A percentile compares a stretch with the other conserved stretches of the same genome.
phyloP scores from a whole-genome alignment of 2,329 filamentous ascomycete species.

The Stachybotrys chlorohalonatus region DNA sequence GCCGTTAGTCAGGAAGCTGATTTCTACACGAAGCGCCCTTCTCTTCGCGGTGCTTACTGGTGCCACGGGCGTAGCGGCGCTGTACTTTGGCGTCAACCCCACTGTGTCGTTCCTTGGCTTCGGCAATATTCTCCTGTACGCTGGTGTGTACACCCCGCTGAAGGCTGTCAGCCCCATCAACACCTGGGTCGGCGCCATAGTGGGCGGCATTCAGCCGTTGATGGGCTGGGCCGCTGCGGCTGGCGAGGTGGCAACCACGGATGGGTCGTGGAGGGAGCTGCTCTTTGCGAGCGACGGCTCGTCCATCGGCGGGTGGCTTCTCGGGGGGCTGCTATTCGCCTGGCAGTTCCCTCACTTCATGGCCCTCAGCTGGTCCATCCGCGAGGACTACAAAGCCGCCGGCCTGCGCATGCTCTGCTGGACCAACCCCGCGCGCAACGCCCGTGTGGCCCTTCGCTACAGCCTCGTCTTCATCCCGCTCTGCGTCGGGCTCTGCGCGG shows the following conservation, averaged over 20 bases:
- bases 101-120: slow-evolving; percentile 81
- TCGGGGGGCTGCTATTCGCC: slow-evolving; percentile 75
- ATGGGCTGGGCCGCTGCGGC: slow-evolving; percentile 98
- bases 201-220: slow-evolving; percentile 86
- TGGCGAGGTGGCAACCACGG: slow-evolving; percentile 70
- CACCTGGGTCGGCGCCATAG: slow-evolving; percentile 89
- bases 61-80: slow-evolving; percentile 55
- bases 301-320: slow-evolving; percentile 74
- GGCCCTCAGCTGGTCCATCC: slow-evolving; percentile 78
- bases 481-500: slow-evolving; percentile 69
- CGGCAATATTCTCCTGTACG: slow-evolving; percentile 81
- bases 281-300: slow-evolving; percentile 56
- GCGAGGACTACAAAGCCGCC: slow-evolving; percentile 74
- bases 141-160: slow-evolving; percentile 83
- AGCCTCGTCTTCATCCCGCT: slow-evolving; percentile 78
- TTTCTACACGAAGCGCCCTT: slow-evolving; percentile 62
- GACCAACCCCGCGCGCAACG: slow-evolving; percentile 79
- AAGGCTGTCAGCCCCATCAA: slow-evolving; percentile 83
- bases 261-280: slow-evolving; percentile 69
- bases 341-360: slow-evolving; percentile 99
- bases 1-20: slow-evolving; percentile 73
- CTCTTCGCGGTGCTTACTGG: slow-evolving; percentile 73
- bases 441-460: slow-evolving; percentile 80
- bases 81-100: slow-evolving; percentile 89
- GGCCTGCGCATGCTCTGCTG: slow-evolving; percentile 70